Conservation (phyloP, 1,139 yeast species). For the Blastobotrys malaysiensis region DNA sequence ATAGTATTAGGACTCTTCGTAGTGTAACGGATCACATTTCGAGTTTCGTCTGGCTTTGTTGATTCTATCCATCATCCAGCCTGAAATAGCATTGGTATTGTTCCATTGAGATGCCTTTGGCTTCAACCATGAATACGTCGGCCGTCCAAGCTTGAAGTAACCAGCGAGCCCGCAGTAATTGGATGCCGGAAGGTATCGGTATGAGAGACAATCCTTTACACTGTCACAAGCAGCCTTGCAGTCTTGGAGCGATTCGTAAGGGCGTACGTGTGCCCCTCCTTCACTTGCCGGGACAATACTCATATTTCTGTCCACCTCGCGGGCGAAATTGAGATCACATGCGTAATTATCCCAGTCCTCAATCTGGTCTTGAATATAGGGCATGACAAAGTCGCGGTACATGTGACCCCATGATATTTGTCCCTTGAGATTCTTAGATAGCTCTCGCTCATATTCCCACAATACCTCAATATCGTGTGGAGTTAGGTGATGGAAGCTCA, state of each 20-base stretch:
- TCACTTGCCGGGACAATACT: slow-evolving; percentile 4
- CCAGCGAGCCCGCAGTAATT: slow-evolving; percentile 19
- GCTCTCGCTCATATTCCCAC: slow-evolving; percentile 33
- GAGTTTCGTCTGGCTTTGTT: slow-evolving; percentile 22
- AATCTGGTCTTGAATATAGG: slow-evolving; percentile 23
- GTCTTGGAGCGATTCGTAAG: slow-evolving; percentile 19
- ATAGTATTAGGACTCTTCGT: not conserved
- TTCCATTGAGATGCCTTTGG: not conserved
- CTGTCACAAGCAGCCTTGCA: slow-evolving; percentile 26
- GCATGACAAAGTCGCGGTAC: slow-evolving; percentile 30
- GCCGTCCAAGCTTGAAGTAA: slow-evolving; percentile 17
- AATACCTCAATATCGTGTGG: slow-evolving; percentile 32
- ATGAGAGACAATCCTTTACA: slow-evolving; percentile 22
- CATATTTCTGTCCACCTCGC: slow-evolving; percentile 18
- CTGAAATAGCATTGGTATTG: slow-evolving; percentile 18
- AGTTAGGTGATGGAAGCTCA: slow-evolving; percentile 31
- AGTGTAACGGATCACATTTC: slow-evolving; percentile 22
- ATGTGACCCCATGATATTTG: slow-evolving; percentile 26
- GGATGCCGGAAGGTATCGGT: slow-evolving; percentile 22
- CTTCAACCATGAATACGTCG: slow-evolving; percentile 14
- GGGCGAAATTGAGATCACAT: slow-evolving; percentile 5
- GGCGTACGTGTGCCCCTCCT: slow-evolving; percentile 16
- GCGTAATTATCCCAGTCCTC: slow-evolving; percentile 26
- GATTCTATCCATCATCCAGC: slow-evolving; percentile 30
- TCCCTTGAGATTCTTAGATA: slow-evolving; percentile 25